A percentile compares a stretch with the other conserved stretches of the same genome.
Evolutionary conservation across 2,329 filamentous ascomycete species (phyloP).

Genomic region (Botrytis galanthina): DNA sequence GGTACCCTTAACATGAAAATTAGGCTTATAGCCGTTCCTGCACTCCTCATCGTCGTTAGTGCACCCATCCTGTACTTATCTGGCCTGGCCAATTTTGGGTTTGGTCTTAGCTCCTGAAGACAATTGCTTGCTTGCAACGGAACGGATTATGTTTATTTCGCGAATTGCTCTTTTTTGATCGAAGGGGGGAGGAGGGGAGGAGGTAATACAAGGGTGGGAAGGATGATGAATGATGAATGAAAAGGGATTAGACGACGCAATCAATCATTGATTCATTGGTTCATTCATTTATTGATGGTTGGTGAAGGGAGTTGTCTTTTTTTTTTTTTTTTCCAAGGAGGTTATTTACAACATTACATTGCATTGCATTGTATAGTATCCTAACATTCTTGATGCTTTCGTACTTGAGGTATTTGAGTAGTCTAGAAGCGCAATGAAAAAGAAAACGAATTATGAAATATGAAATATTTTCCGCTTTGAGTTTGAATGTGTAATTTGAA

Average conservation of each 20-base stretch:
- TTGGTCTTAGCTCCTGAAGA: constrained; percentile 29
- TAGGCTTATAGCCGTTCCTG: constrained; percentile 33
- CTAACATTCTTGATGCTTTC: neutral
- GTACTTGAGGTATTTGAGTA: neutral
- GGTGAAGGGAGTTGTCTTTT: neutral
- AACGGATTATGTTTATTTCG: constrained; percentile 56
- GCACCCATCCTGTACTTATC: constrained; percentile 32
- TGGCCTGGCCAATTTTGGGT: constrained; percentile 17
- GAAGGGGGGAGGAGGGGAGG: neutral
- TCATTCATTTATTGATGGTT: neutral
- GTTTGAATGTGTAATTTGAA: neutral
- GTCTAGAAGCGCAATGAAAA: neutral
- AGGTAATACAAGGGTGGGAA: neutral
- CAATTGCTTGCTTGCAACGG: constrained; percentile 48
- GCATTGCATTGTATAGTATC: constrained; percentile 6
- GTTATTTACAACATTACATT: constrained; percentile 1
- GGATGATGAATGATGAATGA: neutral
- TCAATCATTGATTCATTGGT: neutral
- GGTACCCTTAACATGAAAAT: constrained; percentile 19
- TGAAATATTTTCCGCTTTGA: neutral
- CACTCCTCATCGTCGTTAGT: constrained; percentile 29
- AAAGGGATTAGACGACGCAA: neutral
- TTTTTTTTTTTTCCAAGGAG: neutral
- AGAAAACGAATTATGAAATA: neutral
- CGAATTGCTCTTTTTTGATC: constrained; percentile 29